Conservation (phyloP, 2,329 filamentous ascomycete genomes). For the Diaporthe humulicola region DNA sequence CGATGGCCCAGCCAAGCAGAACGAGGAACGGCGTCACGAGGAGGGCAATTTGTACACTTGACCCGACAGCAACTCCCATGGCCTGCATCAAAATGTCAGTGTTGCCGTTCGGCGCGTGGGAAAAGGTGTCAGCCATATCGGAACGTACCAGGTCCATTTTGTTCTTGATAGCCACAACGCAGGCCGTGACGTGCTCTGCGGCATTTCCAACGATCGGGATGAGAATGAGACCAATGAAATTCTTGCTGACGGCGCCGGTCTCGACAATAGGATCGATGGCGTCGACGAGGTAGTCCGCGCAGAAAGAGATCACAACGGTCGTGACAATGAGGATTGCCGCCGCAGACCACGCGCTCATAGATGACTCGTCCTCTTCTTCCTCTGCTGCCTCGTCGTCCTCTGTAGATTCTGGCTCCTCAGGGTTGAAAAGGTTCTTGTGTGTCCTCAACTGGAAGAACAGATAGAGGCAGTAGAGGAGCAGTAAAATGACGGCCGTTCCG, state of each 20-base stretch:
- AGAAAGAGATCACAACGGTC: conserved; percentile 78
- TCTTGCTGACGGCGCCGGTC: conserved; percentile 80
- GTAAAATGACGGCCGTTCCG: conserved; percentile 81
- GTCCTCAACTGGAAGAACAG: conserved; percentile 83
- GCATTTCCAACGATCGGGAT: conserved; percentile 86
- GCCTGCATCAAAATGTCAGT: conserved; percentile 57
- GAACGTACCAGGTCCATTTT: conserved; percentile 72
- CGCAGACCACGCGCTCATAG: conserved; percentile 75
- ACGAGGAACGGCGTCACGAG: conserved; percentile 86
- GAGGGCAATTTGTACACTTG: conserved; percentile 85
- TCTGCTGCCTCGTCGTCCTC: conserved; percentile 55
- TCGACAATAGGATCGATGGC: conserved; percentile 73
- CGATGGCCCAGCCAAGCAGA: conserved; percentile 82
- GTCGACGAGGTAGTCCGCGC: conserved; percentile 82
- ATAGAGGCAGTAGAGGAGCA: conserved; percentile 82
- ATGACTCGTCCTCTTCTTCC: conserved; percentile 57
- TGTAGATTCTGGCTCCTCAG: conserved; percentile 54
- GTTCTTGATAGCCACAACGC: conserved; percentile 82
- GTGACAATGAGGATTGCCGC: conserved; percentile 75
- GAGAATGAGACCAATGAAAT: conserved; percentile 83
- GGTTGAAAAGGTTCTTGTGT: conserved; percentile 79
- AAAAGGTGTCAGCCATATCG: neutral
- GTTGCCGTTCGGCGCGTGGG: neutral
- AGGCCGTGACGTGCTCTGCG: conserved; percentile 84
- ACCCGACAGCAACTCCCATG: conserved; percentile 85